These are phyloP conservation scores for Apiospora saccharicola DNA, from an alignment of 2,329 filamentous ascomycete species.

Conservation along the genomic window DNA sequence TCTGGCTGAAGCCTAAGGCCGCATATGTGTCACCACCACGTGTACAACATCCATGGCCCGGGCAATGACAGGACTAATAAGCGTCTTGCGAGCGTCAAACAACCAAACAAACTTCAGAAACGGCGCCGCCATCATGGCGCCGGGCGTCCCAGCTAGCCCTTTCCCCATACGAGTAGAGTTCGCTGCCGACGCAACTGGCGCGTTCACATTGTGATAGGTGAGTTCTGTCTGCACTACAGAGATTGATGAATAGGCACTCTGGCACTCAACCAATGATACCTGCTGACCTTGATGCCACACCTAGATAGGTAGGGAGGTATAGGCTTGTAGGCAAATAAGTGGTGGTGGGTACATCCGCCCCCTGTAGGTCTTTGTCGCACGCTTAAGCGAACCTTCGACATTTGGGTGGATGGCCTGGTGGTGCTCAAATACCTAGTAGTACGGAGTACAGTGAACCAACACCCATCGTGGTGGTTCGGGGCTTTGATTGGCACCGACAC, in stretches of 20 bases:
- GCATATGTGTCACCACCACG: constrained; percentile 20
- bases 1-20: constrained; percentile 11
- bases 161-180: constrained; percentile 2
- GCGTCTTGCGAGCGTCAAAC: constrained; percentile 13
- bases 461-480: constrained; percentile 7
- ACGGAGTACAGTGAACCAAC: background rate
- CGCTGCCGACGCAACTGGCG: constrained; percentile 11
- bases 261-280: background rate
- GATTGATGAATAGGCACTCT: background rate
- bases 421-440: background rate
- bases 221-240: constrained; percentile 13
- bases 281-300: background rate
- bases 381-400: constrained; percentile 20
- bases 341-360: background rate
- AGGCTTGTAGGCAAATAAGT: too few relatives aligned
- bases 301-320: background rate
- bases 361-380: background rate
- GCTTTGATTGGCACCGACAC: constrained; percentile 14
- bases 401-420: background rate
- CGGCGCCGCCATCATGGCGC: constrained; percentile 17
- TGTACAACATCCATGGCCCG: constrained; percentile 15
- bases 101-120: constrained; percentile 2
- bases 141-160: constrained; percentile 5
- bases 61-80: constrained; percentile 4
- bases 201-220: constrained; percentile 14